These are phyloP conservation scores for Malassezia globosa DNA, from an alignment of 1,284 basidiomycete genomes.

Conservation along the genomic window DNA sequence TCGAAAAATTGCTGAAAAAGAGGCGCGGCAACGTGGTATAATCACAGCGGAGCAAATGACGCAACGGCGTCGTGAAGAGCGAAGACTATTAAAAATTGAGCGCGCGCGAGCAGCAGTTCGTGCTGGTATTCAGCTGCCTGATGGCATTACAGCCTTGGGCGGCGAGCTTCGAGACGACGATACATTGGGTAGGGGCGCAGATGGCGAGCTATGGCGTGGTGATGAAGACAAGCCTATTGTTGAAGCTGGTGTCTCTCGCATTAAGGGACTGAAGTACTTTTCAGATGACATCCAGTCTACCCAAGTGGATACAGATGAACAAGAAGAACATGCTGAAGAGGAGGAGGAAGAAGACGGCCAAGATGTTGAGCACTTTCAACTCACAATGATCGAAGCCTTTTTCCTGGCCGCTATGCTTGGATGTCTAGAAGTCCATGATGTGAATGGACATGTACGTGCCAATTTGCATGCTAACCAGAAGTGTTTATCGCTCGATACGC, in stretches of 20 bases:
- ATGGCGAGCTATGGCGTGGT: constrained; percentile 22
- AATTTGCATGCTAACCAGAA: too few relatives aligned
- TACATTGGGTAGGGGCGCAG: constrained; percentile 2
- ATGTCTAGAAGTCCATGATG: constrained; percentile 59
- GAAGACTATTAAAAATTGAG: constrained; percentile 43
- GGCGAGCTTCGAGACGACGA: constrained; percentile 38
- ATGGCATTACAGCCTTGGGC: constrained; percentile 38
- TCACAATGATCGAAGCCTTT: constrained; percentile 81
- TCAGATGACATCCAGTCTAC: constrained; percentile 24
- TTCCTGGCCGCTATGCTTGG: constrained; percentile 76
- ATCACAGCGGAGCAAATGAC: constrained; percentile 45
- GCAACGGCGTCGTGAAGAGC: constrained; percentile 34
- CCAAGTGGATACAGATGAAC: neutral
- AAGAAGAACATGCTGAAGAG: constrained; percentile 5
- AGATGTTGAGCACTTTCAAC: constrained; percentile 75
- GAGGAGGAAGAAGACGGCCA: constrained; percentile 17
- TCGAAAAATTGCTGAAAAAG: constrained; percentile 46
- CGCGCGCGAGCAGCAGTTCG: constrained; percentile 39
- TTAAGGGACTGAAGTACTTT: constrained; percentile 39
- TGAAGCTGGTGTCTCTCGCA: constrained; percentile 26
- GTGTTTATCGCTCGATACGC: constrained; percentile 19
- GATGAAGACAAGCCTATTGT: constrained; percentile 30
- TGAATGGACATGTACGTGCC: neutral
- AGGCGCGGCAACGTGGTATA: constrained; percentile 49
- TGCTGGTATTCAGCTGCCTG: constrained; percentile 39